Evolutionary conservation across 2,329 filamentous ascomycete genomes (phyloP).

Genomic region (Colletotrichum sp.): DNA sequence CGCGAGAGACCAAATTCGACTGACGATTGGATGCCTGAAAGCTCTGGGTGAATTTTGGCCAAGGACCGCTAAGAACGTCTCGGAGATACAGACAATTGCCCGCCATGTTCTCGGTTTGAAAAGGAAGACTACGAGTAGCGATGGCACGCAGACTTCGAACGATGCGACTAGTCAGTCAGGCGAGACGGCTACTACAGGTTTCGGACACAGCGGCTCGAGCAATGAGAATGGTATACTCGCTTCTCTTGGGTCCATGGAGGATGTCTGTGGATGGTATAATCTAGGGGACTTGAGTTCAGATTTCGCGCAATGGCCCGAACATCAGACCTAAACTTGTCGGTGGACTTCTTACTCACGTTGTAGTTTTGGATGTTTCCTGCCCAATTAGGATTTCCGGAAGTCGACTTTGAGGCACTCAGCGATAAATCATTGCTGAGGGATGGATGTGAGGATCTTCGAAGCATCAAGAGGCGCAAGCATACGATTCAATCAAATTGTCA

Average conservation of each 20-base stretch:
- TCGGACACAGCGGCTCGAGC: not conserved
- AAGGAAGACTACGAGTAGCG: not conserved
- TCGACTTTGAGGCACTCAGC: fast-evolving
- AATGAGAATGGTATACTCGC: not conserved
- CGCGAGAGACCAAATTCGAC: slow-evolving; percentile 44
- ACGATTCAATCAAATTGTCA: not conserved
- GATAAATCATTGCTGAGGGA: fast-evolving
- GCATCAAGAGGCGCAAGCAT: not conserved
- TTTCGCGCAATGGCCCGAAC: not conserved
- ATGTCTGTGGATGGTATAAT: slow-evolving; percentile 11
- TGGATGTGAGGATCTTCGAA: fast-evolving
- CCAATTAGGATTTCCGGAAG: fast-evolving
- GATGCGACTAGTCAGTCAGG: not conserved
- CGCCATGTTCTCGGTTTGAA: slow-evolving; percentile 29
- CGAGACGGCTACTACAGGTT: not conserved
- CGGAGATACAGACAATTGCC: slow-evolving; percentile 44
- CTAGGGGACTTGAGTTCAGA: not conserved
- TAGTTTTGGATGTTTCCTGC: not conserved
- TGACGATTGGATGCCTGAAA: slow-evolving; percentile 45
- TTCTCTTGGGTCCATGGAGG: not conserved
- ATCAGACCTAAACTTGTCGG: fast-evolving
- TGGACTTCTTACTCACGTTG: not conserved
- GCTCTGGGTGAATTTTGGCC: slow-evolving; percentile 41
- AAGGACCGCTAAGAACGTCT: slow-evolving; percentile 36
- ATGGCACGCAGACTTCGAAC: not conserved